These are phyloP conservation scores for Umbelopsis ramanniana DNA, from an alignment of 192 early-diverging fungal species.

Conservation along the genomic window DNA sequence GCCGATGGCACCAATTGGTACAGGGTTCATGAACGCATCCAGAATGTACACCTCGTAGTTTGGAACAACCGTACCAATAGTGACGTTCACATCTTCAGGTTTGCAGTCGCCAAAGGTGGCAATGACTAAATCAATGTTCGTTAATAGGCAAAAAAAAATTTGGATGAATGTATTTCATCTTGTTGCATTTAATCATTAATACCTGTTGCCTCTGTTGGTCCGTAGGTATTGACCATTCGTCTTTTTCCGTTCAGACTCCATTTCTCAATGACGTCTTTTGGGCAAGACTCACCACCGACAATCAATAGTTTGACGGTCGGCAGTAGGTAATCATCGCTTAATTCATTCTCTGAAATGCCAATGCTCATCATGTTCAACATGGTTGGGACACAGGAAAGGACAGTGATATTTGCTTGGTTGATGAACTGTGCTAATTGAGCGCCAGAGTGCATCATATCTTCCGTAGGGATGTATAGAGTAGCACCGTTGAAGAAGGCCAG, in stretches of 20 bases:
- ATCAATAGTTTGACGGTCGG: conserved; percentile 4
- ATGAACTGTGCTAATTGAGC: not conserved
- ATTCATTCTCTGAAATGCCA: not conserved
- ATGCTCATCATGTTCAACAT: conserved; percentile 11
- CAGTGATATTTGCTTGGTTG: not conserved
- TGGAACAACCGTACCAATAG: conserved; percentile 28
- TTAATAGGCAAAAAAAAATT: no score
- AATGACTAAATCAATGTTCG: conserved; percentile 3
- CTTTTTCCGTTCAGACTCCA: conserved; percentile 9
- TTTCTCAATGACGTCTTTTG: conserved; percentile 11
- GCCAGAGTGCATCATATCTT: conserved; percentile 21
- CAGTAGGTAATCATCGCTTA: not conserved
- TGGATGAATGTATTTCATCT: not conserved
- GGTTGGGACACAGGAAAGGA: conserved; percentile 7
- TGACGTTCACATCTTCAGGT: conserved; percentile 7
- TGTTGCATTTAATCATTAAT: not conserved
- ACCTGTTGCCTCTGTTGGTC: conserved; percentile 34
- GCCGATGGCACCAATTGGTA: conserved; percentile 38
- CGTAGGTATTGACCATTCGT: conserved; percentile 29
- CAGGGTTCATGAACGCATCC: conserved; percentile 26
- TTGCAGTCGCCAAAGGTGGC: conserved; percentile 8
- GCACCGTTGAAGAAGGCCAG: not conserved
- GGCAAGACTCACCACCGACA: not conserved
- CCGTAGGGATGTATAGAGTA: conserved; percentile 3
- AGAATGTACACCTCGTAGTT: conserved; percentile 35